phyloP scores from a whole-genome alignment of 2,329 filamentous ascomycete species.

The Fusarium sublunatum region DNA sequence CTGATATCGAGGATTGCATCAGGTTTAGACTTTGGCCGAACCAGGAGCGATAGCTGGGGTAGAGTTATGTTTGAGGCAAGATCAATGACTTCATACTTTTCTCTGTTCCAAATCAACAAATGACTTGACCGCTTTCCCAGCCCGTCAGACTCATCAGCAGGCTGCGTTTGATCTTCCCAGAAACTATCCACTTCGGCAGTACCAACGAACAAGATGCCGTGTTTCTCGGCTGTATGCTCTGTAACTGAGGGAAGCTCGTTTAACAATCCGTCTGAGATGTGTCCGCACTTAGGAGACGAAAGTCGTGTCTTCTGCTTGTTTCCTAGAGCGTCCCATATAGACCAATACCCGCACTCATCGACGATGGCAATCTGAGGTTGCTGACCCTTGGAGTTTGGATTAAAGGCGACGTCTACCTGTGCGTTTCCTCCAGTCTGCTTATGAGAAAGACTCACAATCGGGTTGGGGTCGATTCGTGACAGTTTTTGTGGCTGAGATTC shows the following conservation, averaged over 20 bases:
- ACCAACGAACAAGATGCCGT: slow-evolving; percentile 59
- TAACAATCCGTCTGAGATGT: slow-evolving; percentile 56
- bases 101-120: slow-evolving; percentile 53
- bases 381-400: slow-evolving; percentile 59
- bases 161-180: slow-evolving; percentile 31
- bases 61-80: slow-evolving; percentile 49
- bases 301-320: slow-evolving; percentile 52
- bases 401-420: slow-evolving; percentile 74
- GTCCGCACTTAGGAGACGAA: slow-evolving; percentile 55
- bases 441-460: slow-evolving; percentile 63
- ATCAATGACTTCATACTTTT: slow-evolving; percentile 52
- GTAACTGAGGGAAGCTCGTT: slow-evolving; percentile 48
- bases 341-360: slow-evolving; percentile 74
- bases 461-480: slow-evolving; percentile 67
- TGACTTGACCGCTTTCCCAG: slow-evolving; percentile 37
- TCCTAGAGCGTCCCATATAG: slow-evolving; percentile 69
- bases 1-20: slow-evolving; percentile 67
- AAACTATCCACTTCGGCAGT: slow-evolving; percentile 37
- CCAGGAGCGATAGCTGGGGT: slow-evolving; percentile 45
- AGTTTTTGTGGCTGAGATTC: slow-evolving; percentile 46
- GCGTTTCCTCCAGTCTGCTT: slow-evolving; percentile 63
- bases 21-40: slow-evolving; percentile 38
- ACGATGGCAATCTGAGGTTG: slow-evolving; percentile 73
- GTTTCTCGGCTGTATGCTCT: slow-evolving; percentile 50
- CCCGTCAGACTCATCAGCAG: slow-evolving; percentile 9